Conservation (phyloP, 305 asterid species). For the Fraxinus angustifolia region DNA sequence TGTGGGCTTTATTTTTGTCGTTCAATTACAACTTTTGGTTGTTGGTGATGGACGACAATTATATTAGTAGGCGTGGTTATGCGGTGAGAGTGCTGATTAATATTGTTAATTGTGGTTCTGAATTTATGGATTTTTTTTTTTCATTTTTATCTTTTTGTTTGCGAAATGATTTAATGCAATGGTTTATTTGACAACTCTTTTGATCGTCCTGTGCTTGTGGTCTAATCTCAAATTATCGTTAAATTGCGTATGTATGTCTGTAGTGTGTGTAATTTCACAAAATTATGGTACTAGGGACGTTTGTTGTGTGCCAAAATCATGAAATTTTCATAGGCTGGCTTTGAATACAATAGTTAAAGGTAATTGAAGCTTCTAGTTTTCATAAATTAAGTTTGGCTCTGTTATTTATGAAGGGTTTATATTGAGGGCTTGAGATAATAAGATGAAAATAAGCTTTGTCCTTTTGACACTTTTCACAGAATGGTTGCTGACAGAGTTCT, state of each 20-base stretch:
- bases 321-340: background rate
- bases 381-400: background rate
- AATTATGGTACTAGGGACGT: background rate
- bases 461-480: background rate
- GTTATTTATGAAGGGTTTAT: background rate
- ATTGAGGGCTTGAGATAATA: background rate
- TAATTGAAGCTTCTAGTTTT: background rate
- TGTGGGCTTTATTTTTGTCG: slow-evolving; percentile 8
- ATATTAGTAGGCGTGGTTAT: background rate
- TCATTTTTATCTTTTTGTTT: background rate
- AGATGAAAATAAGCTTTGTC: background rate
- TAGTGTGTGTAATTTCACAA: slow-evolving; percentile 10
- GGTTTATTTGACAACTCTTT: background rate
- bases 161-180: background rate
- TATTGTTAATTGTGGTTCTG: no score
- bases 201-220: background rate
- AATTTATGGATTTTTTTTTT: no score
- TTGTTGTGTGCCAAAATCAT: background rate
- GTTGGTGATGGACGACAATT: slow-evolving; percentile 39
- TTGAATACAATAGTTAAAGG: background rate
- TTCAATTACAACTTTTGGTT: slow-evolving; percentile 12
- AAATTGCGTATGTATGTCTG: background rate
- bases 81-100: slow-evolving; percentile 40
- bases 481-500: slow-evolving; percentile 2
- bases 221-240: background rate